phyloP scores from a whole-genome alignment of 2,329 filamentous ascomycete genomes.

The Aspergillus sp. region DNA sequence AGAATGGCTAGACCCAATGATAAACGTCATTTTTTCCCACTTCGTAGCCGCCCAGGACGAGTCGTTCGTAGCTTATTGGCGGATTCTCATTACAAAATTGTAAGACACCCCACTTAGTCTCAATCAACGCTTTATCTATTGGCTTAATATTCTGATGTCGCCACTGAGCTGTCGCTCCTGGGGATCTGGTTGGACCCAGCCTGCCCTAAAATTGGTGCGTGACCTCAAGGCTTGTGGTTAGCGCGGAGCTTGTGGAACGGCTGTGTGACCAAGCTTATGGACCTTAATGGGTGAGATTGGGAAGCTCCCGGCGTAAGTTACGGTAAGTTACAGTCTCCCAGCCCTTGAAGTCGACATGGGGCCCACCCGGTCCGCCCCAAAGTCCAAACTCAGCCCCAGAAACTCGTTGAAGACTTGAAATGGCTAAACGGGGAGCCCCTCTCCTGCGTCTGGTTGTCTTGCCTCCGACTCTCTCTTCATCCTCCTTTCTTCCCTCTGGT shows the following conservation, averaged over 20 bases:
- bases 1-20: conserved; percentile 13
- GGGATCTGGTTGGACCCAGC: conserved; percentile 17
- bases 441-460: conserved; percentile 4
- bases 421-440: conserved; percentile 27
- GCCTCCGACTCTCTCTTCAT: conserved; percentile 17
- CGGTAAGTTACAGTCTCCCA: conserved; percentile 5
- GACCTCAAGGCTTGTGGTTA: conserved; percentile 15
- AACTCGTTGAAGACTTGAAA: neutral
- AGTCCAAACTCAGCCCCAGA: conserved; percentile 29
- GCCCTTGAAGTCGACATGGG: neutral
- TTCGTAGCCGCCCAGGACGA: conserved; percentile 13
- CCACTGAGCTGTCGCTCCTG: conserved; percentile 20
- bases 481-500: conserved; percentile 23
- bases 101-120: conserved; percentile 11
- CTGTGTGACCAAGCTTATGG: conserved; percentile 13
- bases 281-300: neutral
- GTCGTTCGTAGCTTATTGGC: conserved; percentile 10
- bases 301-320: neutral
- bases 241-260: conserved; percentile 13
- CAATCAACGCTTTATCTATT: conserved; percentile 7
- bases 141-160: conserved; percentile 13
- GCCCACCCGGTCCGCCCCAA: neutral
- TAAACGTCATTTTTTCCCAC: conserved; percentile 18
- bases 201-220: conserved; percentile 23
- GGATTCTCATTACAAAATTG: neutral